These are phyloP conservation scores for Ceratocystis variospora DNA, from an alignment of 2,329 filamentous ascomycete species.

Conservation along the genomic window DNA sequence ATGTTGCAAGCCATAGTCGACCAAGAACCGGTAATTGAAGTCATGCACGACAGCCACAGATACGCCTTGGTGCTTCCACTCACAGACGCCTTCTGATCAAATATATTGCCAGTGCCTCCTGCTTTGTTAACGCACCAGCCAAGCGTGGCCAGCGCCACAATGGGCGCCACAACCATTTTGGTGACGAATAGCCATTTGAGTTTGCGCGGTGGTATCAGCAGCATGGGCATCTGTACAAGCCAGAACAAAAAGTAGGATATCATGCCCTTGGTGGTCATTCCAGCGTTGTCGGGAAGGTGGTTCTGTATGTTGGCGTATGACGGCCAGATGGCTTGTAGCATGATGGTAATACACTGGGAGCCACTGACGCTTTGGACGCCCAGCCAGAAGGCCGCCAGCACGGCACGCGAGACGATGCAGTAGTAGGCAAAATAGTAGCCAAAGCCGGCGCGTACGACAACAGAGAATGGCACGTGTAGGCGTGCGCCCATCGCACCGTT, in stretches of 20 bases:
- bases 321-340: constrained; percentile 29
- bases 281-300: constrained; percentile 27
- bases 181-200: constrained; percentile 32
- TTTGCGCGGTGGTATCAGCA: constrained; percentile 33
- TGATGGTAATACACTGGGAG: constrained; percentile 24
- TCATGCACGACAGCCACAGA: constrained; percentile 31
- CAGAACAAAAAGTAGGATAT: constrained; percentile 36
- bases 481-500: constrained; percentile 32
- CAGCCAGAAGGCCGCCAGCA: constrained; percentile 34
- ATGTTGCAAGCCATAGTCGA: constrained; percentile 38
- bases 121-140: constrained; percentile 28
- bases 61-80: constrained; percentile 29
- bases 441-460: constrained; percentile 30
- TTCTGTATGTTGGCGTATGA: constrained; percentile 29
- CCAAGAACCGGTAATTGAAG: constrained; percentile 37
- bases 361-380: constrained; percentile 31
- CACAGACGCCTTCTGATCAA: constrained; percentile 19
- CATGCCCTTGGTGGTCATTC: constrained; percentile 28
- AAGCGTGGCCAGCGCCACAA: constrained; percentile 23
- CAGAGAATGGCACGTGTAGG: constrained; percentile 30
- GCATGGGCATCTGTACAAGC: constrained; percentile 32
- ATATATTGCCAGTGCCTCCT: constrained; percentile 20
- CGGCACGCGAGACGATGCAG: constrained; percentile 29
- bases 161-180: constrained; percentile 25
- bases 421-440: constrained; percentile 32